phyloP scores from a whole-genome alignment of 2,329 filamentous ascomycete species.

The Claviceps digitariae region DNA sequence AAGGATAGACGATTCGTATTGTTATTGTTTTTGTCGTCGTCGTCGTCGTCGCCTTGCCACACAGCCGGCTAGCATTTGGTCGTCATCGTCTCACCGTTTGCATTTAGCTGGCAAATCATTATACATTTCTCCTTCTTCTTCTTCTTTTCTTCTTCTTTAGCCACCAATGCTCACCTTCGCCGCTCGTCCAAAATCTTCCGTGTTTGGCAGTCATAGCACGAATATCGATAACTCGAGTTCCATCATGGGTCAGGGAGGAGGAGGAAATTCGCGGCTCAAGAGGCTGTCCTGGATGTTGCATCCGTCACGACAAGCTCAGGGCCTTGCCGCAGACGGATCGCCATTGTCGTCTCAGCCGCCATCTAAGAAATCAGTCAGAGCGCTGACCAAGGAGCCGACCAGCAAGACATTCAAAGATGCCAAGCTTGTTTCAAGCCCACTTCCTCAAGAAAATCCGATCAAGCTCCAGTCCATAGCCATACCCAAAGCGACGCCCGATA shows the following conservation, averaged over 20 bases:
- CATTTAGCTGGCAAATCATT: background rate
- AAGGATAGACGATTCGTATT: background rate
- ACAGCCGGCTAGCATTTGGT: background rate
- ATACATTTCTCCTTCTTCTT: background rate
- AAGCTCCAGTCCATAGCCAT: background rate
- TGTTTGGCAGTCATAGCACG: conserved; percentile 6
- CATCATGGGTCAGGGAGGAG: conserved; percentile 3
- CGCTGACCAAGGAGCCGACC: background rate
- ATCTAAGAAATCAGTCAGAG: background rate
- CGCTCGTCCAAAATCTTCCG: conserved; percentile 4
- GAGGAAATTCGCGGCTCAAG: conserved; percentile 4
- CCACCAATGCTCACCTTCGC: conserved; percentile 7
- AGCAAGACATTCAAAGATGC: background rate
- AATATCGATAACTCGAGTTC: background rate
- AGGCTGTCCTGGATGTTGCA: conserved; percentile 9
- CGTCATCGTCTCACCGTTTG: background rate
- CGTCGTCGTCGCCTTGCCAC: background rate
- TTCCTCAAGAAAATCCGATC: background rate
- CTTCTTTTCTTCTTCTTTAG: conserved; percentile 1
- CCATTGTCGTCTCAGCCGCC: conserved; percentile 15
- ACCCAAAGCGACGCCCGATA: background rate
- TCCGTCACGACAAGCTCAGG: conserved; percentile 13
- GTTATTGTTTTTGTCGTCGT: background rate
- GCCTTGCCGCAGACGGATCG: conserved; percentile 30
- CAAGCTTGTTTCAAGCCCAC: background rate